These are phyloP conservation scores for Epichloe gansuensis DNA, from an alignment of 2,329 filamentous ascomycete genomes.

Conservation along the genomic window DNA sequence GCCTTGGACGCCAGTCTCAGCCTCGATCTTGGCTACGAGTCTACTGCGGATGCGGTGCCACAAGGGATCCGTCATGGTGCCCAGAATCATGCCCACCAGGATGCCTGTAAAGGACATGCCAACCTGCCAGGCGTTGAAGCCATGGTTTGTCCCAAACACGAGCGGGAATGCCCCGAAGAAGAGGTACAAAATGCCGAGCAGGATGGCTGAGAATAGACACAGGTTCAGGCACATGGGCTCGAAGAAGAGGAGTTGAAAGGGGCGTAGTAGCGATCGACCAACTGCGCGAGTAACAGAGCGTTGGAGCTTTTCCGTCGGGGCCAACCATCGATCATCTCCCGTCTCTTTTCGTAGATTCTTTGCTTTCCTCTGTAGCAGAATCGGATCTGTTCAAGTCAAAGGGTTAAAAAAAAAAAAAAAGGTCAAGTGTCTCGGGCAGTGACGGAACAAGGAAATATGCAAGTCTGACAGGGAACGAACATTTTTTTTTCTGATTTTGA, in stretches of 20 bases:
- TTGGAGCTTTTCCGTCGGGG: slow-evolving; percentile 61
- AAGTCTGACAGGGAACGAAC: not conserved
- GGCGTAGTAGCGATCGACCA: slow-evolving; percentile 46
- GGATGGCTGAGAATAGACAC: slow-evolving; percentile 68
- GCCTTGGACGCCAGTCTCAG: slow-evolving; percentile 37
- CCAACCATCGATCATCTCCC: slow-evolving; percentile 62
- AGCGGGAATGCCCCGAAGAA: slow-evolving; percentile 83
- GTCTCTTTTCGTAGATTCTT: slow-evolving; percentile 56
- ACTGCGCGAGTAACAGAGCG: slow-evolving; percentile 54
- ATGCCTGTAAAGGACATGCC: slow-evolving; percentile 69
- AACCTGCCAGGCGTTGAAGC: slow-evolving; percentile 64
- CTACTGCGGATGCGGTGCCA: slow-evolving; percentile 48
- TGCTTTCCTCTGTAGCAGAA: slow-evolving; percentile 63
- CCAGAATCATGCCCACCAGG: slow-evolving; percentile 53
- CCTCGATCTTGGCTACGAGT: slow-evolving; percentile 41
- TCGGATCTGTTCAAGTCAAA: slow-evolving; percentile 32
- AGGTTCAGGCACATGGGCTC: slow-evolving; percentile 81
- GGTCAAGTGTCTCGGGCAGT: not conserved
- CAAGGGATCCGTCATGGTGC: slow-evolving; percentile 49
- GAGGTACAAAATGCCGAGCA: slow-evolving; percentile 80
- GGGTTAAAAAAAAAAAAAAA: not conserved
- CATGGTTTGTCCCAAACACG: slow-evolving; percentile 62
- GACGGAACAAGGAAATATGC: not conserved
- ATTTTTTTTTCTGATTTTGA: not conserved
- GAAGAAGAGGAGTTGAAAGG: slow-evolving; percentile 64